Percentiles rank a stretch among this genome's conserved stretches.
Evolutionary conservation across 176 grass and related monocot species (phyloP).

Genomic region (Phoenix dactylifera): DNA sequence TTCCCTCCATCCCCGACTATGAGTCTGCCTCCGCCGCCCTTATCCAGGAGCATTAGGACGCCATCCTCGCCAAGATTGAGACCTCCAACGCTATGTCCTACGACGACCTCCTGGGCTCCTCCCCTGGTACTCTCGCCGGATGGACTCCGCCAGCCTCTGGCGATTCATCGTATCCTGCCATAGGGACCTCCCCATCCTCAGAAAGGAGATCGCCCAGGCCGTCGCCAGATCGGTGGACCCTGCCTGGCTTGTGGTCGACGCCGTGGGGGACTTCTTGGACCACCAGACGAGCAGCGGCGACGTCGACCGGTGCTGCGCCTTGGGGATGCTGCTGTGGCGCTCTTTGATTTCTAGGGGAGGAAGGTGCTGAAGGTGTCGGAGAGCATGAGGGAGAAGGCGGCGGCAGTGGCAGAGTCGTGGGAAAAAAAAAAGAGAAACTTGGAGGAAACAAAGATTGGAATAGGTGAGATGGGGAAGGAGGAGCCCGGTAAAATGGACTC

Average conservation of each 20-base stretch:
- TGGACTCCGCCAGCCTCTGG: conserved; percentile 59
- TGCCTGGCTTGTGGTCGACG: conserved; percentile 53
- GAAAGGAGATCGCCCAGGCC: conserved; percentile 31
- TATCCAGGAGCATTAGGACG: conserved; percentile 17
- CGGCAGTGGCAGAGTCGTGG: no score
- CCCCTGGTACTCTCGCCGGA: conserved; percentile 58
- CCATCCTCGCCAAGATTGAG: conserved; percentile 27
- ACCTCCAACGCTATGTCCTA: conserved; percentile 10
- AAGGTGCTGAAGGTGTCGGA: conserved; percentile 26
- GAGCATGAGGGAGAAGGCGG: no score
- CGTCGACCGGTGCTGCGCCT: conserved; percentile 42
- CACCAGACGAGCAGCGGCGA: conserved; percentile 5
- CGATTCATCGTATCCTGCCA: conserved; percentile 31
- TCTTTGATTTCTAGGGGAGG: conserved; percentile 34
- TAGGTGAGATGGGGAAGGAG: not conserved
- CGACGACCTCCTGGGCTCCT: conserved; percentile 38
- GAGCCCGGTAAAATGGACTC: not conserved
- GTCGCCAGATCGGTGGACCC: conserved; percentile 48
- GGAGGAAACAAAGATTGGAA: not conserved
- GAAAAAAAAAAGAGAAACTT: not conserved
- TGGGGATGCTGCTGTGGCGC: conserved; percentile 42
- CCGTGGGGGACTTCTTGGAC: conserved; percentile 40
- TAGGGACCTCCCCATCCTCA: conserved; percentile 27
- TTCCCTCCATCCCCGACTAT: conserved; percentile 19
- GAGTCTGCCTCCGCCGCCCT: conserved; percentile 1